Percentiles rank a stretch among this genome's conserved stretches.
phyloP scores from a whole-genome alignment of 2,329 filamentous ascomycete genomes.

The Diaporthe longicolla region DNA sequence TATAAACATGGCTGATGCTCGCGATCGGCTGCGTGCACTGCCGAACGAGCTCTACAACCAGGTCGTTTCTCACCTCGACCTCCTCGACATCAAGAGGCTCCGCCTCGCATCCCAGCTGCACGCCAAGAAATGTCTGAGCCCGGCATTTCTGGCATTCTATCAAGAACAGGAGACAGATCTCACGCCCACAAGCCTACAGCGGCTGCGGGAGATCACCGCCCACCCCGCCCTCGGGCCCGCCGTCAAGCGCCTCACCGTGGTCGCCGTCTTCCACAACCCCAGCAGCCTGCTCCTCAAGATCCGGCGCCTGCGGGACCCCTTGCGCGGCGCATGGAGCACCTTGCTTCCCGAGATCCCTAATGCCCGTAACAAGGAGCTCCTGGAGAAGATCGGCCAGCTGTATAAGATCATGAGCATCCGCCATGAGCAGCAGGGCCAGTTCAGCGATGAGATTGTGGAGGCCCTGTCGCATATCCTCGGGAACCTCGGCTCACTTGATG shows the following conservation, averaged over 20 bases:
- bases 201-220: neutral
- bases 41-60: constrained; percentile 28
- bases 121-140: constrained; percentile 14
- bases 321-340: neutral
- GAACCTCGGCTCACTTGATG: neutral
- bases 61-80: neutral
- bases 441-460: constrained; percentile 19
- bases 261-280: constrained; percentile 20
- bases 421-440: constrained; percentile 17
- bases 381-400: constrained; percentile 1
- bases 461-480: neutral
- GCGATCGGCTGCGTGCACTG: neutral
- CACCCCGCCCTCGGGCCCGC: constrained; percentile 8
- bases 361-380: neutral
- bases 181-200: neutral
- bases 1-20: neutral
- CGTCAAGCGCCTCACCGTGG: constrained; percentile 22
- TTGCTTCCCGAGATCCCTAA: neutral
- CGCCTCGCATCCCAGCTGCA: constrained; percentile 15
- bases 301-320: neutral
- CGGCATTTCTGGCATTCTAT: constrained; percentile 24
- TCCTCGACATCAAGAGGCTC: constrained; percentile 5
- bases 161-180: constrained; percentile 22
- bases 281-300: neutral
- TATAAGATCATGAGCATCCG: neutral